These are phyloP conservation scores for Nicotiana noctiflora DNA, from an alignment of 257 asterid species.

Conservation along the genomic window DNA sequence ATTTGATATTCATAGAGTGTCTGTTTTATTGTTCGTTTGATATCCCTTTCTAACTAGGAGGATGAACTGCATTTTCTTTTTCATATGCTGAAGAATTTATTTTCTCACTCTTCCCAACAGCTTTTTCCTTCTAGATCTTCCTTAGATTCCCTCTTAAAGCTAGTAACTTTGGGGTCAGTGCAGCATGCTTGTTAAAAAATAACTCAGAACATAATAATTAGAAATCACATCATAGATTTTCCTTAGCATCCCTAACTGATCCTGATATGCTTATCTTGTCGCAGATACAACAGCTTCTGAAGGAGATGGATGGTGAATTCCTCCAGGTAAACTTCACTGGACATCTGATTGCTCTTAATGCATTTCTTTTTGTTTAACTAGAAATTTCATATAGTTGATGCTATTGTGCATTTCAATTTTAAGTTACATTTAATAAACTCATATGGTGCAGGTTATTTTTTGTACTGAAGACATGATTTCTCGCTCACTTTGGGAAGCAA, in stretches of 20 bases:
- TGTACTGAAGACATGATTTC: conserved; percentile 86
- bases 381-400: neutral
- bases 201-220: neutral
- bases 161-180: neutral
- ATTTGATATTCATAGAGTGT: neutral
- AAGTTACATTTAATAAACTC: neutral
- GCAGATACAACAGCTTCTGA: conserved; percentile 71
- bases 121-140: too few species aligned
- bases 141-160: too few species aligned
- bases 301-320: conserved; percentile 88
- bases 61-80: too few species aligned
- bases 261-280: conserved; percentile 10
- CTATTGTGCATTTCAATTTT: neutral
- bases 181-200: neutral
- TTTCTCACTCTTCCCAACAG: too few species aligned
- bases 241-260: neutral
- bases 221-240: neutral
- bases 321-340: conserved; percentile 41
- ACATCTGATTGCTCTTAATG: neutral
- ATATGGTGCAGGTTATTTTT: conserved; percentile 50
- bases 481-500: conserved; percentile 80
- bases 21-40: neutral
- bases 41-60: too few species aligned
- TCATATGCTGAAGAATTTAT: too few species aligned
- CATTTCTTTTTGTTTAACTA: neutral